These are phyloP conservation scores for Tylopilus sp. DNA, from an alignment of 1,284 basidiomycete genomes.

Conservation along the genomic window DNA sequence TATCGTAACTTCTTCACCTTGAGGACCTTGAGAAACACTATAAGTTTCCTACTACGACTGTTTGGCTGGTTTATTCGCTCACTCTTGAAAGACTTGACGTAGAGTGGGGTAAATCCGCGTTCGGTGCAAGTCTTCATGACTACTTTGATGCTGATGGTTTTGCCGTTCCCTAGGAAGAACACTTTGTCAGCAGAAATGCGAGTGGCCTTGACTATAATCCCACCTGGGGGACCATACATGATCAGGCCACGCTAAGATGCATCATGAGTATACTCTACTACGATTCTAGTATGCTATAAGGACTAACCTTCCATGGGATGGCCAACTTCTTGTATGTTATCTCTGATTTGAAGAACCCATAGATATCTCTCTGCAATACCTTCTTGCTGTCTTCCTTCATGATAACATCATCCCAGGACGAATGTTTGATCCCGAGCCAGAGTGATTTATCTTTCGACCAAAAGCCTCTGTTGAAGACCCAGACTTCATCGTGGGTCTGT, in stretches of 20 bases:
- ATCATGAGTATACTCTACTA: not conserved
- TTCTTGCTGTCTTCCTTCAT: constrained; percentile 72
- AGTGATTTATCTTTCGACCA: constrained; percentile 66
- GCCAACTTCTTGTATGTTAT: constrained; percentile 66
- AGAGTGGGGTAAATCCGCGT: constrained; percentile 64
- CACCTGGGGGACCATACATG: constrained; percentile 71
- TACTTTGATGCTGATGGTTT: constrained; percentile 78
- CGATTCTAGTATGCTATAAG: constrained; percentile 7
- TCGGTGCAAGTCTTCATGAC: constrained; percentile 67
- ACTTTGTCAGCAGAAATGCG: constrained; percentile 1
- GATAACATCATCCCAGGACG: constrained; percentile 73
- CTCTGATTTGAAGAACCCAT: constrained; percentile 75
- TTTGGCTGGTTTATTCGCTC: constrained; percentile 14
- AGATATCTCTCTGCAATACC: constrained; percentile 66
- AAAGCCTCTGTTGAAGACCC: constrained; percentile 68
- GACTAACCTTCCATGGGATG: constrained; percentile 77
- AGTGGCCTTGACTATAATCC: constrained; percentile 2
- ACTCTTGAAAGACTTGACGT: constrained; percentile 75
- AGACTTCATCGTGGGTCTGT: constrained; percentile 64
- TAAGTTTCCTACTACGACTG: constrained; percentile 1
- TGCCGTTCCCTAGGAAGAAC: constrained; percentile 63
- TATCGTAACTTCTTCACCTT: constrained; percentile 71
- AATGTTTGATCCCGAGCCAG: constrained; percentile 71
- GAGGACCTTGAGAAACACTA: constrained; percentile 42
- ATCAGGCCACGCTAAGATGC: constrained; percentile 62